Percentiles rank a stretch among this genome's conserved stretches.
Evolutionary conservation across 2,329 filamentous ascomycete species (phyloP).

Genomic region (Plenodomus tracheiphilus): DNA sequence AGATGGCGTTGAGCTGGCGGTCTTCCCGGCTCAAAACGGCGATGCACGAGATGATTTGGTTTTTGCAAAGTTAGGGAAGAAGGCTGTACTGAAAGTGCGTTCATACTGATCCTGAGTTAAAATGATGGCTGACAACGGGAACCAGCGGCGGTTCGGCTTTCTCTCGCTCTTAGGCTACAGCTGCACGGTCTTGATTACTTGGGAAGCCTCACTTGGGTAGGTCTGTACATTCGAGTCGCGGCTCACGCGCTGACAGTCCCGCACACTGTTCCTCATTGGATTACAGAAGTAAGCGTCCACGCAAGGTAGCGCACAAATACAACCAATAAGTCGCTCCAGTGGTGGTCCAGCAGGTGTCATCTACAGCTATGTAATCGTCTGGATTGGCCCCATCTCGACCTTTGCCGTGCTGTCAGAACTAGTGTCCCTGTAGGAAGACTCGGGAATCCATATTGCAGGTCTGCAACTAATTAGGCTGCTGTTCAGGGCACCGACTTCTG

Average conservation of each 20-base stretch:
- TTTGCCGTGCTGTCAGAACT: constrained; percentile 36
- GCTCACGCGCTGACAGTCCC: constrained; percentile 3
- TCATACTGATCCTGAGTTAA: not conserved
- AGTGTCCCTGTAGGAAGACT: constrained; percentile 33
- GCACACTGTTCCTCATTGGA: constrained; percentile 21
- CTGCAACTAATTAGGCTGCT: not conserved
- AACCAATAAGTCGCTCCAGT: constrained; percentile 8
- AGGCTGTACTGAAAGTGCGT: constrained; percentile 25
- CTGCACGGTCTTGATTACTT: constrained; percentile 34
- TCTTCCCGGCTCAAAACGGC: not conserved
- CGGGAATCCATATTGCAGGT: not conserved
- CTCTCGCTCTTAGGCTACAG: constrained; percentile 31
- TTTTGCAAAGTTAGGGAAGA: constrained; percentile 27
- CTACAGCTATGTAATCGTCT: constrained; percentile 35
- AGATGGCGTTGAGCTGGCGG: constrained; percentile 9
- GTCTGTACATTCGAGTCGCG: not conserved
- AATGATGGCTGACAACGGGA: not conserved
- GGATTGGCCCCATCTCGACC: constrained; percentile 33
- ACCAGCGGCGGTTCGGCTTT: constrained; percentile 31
- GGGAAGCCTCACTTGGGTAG: constrained; percentile 31
- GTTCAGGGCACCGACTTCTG: constrained; percentile 31
- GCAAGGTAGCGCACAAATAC: not conserved
- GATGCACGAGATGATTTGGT: constrained; percentile 21
- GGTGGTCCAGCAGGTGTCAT: constrained; percentile 37
- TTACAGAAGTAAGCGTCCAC: constrained; percentile 22